phyloP scores from a whole-genome alignment of 129 eudicot genomes.

The Rutidosis leptorrhynchoides region DNA sequence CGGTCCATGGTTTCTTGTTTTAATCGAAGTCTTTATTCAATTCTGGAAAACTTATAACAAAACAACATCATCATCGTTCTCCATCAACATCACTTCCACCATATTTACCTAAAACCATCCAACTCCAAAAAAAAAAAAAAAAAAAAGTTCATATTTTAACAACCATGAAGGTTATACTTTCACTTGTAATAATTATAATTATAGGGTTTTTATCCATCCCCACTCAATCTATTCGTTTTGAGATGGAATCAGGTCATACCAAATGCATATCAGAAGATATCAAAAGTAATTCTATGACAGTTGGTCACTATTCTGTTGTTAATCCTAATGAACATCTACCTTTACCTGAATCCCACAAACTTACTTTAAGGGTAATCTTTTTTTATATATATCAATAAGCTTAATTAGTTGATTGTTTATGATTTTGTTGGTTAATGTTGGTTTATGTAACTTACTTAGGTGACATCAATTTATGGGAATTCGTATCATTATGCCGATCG shows the following conservation, averaged over 20 bases:
- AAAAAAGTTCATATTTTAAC: no score
- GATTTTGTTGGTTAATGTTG: conserved; percentile 7
- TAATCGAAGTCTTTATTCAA: neutral
- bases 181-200: conserved; percentile 14
- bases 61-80: conserved; percentile 12
- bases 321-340: conserved; percentile 67
- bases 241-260: conserved; percentile 71
- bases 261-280: conserved; percentile 94
- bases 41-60: conserved; percentile 12
- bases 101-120: conserved; percentile 18
- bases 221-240: conserved; percentile 67
- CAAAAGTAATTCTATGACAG: conserved; percentile 78
- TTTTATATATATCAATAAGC: neutral
- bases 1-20: conserved; percentile 2
- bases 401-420: neutral
- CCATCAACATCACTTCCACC: conserved; percentile 14
- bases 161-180: conserved; percentile 24
- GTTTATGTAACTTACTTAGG: conserved; percentile 38
- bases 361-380: conserved; percentile 69
- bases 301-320: conserved; percentile 70
- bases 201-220: conserved; percentile 34
- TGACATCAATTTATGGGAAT: conserved; percentile 62
- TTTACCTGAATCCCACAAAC: conserved; percentile 74
- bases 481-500: conserved; percentile 62
- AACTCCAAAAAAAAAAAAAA: neutral